These are phyloP conservation scores for Starmerella powellii DNA, from an alignment of 805 yeast species.

Conservation along the genomic window DNA sequence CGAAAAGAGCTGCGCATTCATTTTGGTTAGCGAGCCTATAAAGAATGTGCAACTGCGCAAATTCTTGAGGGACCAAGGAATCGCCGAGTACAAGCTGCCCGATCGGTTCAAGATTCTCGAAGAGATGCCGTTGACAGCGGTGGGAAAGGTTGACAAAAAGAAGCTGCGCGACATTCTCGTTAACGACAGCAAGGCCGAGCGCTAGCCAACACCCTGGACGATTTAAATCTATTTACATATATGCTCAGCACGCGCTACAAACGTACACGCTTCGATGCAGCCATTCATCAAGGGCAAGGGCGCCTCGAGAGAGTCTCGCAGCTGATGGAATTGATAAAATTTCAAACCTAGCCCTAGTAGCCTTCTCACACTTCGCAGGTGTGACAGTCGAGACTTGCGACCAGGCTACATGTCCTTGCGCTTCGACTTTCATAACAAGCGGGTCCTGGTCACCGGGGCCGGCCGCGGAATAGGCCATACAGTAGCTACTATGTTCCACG, in stretches of 20 bases:
- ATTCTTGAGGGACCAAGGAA: conserved; percentile 16
- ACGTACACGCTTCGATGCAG: too few relatives aligned
- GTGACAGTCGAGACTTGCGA: background rate
- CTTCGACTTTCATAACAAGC: conserved; percentile 5
- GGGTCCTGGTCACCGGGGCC: conserved; percentile 15
- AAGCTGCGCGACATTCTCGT: conserved; percentile 5
- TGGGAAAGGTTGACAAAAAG: conserved; percentile 15
- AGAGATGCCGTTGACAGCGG: conserved; percentile 16
- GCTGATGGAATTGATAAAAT: too few relatives aligned
- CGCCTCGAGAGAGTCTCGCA: too few relatives aligned
- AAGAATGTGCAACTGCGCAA: conserved; percentile 9
- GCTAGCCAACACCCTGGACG: background rate
- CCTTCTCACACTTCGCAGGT: too few relatives aligned
- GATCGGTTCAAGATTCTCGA: conserved; percentile 10
- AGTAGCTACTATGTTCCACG: conserved; percentile 6
- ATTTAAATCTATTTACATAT: background rate
- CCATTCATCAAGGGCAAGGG: too few relatives aligned
- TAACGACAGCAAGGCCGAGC: background rate
- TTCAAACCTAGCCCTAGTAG: too few relatives aligned
- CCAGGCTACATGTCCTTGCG: conserved; percentile 4
- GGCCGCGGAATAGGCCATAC: conserved; percentile 13
- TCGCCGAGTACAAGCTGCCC: conserved; percentile 18
- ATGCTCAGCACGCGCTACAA: too few relatives aligned
- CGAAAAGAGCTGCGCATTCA: conserved; percentile 15
- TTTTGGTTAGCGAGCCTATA: conserved; percentile 9